These are phyloP conservation scores for Umbilicus rupestris DNA, from an alignment of 164 flowering plant species.

Conservation along the genomic window DNA sequence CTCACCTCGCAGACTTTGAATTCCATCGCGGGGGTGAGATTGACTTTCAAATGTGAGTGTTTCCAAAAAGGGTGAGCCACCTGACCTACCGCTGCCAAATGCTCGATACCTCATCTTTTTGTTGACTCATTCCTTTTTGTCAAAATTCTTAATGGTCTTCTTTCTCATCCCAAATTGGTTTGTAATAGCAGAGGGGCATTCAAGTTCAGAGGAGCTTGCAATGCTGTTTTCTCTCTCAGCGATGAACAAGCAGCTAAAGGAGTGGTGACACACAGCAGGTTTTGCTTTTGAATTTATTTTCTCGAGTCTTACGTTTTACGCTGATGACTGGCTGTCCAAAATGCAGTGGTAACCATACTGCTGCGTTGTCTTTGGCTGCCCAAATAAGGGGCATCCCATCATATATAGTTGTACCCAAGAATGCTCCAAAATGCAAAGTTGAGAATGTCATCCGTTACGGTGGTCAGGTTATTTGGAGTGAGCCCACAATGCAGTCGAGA, in stretches of 20 bases:
- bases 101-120: background rate
- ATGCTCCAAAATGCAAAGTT: no score
- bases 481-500: no score
- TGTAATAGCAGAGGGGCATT: conserved; percentile 60
- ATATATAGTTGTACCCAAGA: no score
- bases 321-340: conserved; percentile 13
- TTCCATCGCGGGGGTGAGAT: no score
- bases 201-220: conserved; percentile 93
- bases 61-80: no score
- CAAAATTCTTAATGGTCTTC: no score
- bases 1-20: no score
- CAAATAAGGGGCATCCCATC: no score
- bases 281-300: conserved; percentile 8
- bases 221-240: conserved; percentile 70
- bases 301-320: background rate
- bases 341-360: conserved; percentile 88
- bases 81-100: no score
- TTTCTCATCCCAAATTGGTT: background rate
- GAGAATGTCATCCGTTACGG: no score
- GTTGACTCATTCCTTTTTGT: background rate
- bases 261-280: conserved; percentile 98
- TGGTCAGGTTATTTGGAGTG: no score
- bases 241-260: conserved; percentile 71
- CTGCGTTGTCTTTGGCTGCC: conserved; percentile 87
- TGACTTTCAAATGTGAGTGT: no score